These are phyloP conservation scores for Hanseniaspora taiwanica DNA, from an alignment of 805 yeast species.

Conservation along the genomic window DNA sequence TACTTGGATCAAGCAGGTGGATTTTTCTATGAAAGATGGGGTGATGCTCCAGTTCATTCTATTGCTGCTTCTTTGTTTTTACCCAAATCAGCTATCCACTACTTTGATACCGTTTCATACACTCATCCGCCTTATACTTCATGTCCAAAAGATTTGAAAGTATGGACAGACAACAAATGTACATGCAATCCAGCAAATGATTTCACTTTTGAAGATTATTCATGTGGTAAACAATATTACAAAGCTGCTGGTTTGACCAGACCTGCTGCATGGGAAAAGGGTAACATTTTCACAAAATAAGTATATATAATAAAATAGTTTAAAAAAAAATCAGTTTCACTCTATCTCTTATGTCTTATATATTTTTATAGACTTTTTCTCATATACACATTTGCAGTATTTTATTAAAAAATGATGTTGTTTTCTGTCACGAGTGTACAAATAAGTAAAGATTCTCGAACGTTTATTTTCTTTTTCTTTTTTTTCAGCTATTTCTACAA, in stretches of 20 bases:
- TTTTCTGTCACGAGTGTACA: too few relatives aligned
- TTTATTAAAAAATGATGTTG: too few relatives aligned
- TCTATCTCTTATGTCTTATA: too few relatives aligned
- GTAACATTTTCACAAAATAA: conserved; percentile 23
- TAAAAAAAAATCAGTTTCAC: too few relatives aligned
- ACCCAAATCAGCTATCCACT: conserved; percentile 49
- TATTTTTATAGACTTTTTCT: too few relatives aligned
- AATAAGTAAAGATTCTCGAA: too few relatives aligned
- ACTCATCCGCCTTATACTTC: conserved; percentile 61
- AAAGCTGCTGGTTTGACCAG: conserved; percentile 36
- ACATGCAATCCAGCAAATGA: conserved; percentile 60
- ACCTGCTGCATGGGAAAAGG: conserved; percentile 54
- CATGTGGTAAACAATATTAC: conserved; percentile 54
- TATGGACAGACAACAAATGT: conserved; percentile 52
- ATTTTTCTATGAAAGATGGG: conserved; percentile 84
- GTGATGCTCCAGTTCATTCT: conserved; percentile 82
- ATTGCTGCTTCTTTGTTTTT: conserved; percentile 66
- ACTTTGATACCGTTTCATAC: conserved; percentile 73
- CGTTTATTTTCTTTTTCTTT: not conserved
- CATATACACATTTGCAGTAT: too few relatives aligned
- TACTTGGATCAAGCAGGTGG: conserved; percentile 63
- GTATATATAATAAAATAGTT: too few relatives aligned
- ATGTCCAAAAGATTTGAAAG: conserved; percentile 57
- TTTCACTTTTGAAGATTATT: conserved; percentile 57
- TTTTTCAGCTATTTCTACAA: not conserved